These are phyloP conservation scores for Trypanosoma lewisi DNA, from an alignment of 208 protist genomes.

Conservation along the genomic window DNA sequence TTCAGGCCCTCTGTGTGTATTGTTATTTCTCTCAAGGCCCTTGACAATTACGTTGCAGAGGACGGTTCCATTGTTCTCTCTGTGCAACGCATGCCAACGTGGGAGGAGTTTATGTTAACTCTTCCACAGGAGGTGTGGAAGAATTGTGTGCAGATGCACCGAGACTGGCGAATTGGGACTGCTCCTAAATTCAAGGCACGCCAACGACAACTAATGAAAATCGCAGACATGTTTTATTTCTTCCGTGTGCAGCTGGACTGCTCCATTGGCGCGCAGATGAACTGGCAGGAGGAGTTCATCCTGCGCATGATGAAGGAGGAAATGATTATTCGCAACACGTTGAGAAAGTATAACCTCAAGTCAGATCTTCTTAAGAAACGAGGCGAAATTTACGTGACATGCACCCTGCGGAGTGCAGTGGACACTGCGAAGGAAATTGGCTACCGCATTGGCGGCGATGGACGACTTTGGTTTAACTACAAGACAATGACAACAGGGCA, in stretches of 20 bases:
- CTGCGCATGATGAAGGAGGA: constrained; percentile 63
- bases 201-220: constrained; percentile 49
- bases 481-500: constrained; percentile 68
- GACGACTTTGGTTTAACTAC: constrained; percentile 58
- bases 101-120: constrained; percentile 74
- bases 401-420: constrained; percentile 47
- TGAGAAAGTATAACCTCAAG: constrained; percentile 76
- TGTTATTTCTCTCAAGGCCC: constrained; percentile 52
- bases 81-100: constrained; percentile 54
- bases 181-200: constrained; percentile 69
- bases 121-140: constrained; percentile 72
- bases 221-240: constrained; percentile 75
- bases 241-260: constrained; percentile 56
- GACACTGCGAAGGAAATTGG: constrained; percentile 56
- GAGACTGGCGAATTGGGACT: constrained; percentile 63
- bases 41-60: constrained; percentile 59
- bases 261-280: constrained; percentile 35
- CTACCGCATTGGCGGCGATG: constrained; percentile 72
- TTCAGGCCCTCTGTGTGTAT: constrained; percentile 68
- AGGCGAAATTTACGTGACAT: constrained; percentile 54
- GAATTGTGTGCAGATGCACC: constrained; percentile 66
- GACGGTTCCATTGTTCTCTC: constrained; percentile 79
- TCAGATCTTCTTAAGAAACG: constrained; percentile 70
- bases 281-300: constrained; percentile 74
- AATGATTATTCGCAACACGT: constrained; percentile 51